phyloP scores from a whole-genome alignment of 352 stramenopile species.

The Phytophthora fragariaefolia region DNA sequence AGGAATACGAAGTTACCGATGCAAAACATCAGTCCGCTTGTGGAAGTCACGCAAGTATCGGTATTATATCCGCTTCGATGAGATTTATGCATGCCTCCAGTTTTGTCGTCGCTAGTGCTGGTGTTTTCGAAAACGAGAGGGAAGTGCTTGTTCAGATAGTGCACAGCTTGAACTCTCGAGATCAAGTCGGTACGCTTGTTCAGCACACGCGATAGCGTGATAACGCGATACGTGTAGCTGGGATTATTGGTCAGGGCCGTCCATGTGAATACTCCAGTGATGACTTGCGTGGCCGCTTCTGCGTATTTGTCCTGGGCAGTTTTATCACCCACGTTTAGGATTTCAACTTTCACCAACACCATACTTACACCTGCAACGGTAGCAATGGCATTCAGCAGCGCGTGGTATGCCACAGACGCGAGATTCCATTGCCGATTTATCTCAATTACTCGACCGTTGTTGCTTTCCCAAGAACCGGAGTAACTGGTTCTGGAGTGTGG shows the following conservation, averaged over 20 bases:
- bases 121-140: constrained; percentile 5
- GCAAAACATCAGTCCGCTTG: not conserved
- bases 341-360: constrained; percentile 2
- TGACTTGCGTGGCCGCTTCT: constrained; percentile 8
- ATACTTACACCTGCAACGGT: constrained; percentile 1
- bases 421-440: not conserved
- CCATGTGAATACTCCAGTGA: constrained; percentile 14
- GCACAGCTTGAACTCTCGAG: constrained; percentile 3
- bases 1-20: constrained; percentile 2
- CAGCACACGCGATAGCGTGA: constrained; percentile 11
- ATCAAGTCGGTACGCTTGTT: not conserved
- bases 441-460: not conserved
- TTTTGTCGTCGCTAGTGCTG: not conserved
- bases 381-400: constrained; percentile 5
- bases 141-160: constrained; percentile 8
- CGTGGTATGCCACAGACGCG: not conserved
- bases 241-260: constrained; percentile 7
- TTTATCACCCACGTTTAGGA: constrained; percentile 6
- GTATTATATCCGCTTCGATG: not conserved
- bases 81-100: not conserved
- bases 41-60: not conserved
- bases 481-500: not conserved
- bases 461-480: constrained; percentile 17
- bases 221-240: not conserved
- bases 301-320: constrained; percentile 3